Evolutionary conservation across 495 filamentous ascomycete genomes (phyloP), one percentile per base, ranked within the genome.

Genomic region (Aspergillus campestris): DNA sequence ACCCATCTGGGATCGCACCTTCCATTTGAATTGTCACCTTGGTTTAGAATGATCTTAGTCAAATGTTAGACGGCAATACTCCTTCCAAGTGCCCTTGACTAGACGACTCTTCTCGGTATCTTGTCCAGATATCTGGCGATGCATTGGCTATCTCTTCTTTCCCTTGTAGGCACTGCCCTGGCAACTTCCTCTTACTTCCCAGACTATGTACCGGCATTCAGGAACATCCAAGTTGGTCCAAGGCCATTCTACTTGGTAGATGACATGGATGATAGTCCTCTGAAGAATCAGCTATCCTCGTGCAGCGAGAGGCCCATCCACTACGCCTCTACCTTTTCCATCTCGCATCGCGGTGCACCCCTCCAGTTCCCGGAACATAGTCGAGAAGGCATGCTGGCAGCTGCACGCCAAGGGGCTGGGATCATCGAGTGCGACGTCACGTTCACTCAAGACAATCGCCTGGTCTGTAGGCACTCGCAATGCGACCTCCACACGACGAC

Each of bases 401-500:
- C 71, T 8, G 67, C 71, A 0, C 61, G 78, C 24, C 77, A 77
- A 75, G 80, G 79, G n/a, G 79, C 80, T 1, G 79, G 79, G 14
- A 71, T 83, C 49, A 62, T 80, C 15, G 80, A 83, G 48, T 83
- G 80, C 59, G 80, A 83, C 55, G 79, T 81, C 7, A 63, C 71
- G 8, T 83, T 83, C 57, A 82, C 80, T 38, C 69, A 60, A 37
- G 80, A 83, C 57, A 65, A 64, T 27, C 52, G 75, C 55, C 74
- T 83, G 42, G 78, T 83, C 30, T 83, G 80, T 59, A 73, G 80
- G 7, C 80, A 83, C 54, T 68, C 70, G 12, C 75, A 78, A 34
- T 83, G 80, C 60, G 80, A 83, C 53, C 61, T 83, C 32, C 79
- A 82, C 60, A 77, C 70, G 1, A 83, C 80, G 9, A 80, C 80